These are phyloP conservation scores for Populus hybrid DNA, from an alignment of 441 rosid genomes.

Conservation along the genomic window DNA sequence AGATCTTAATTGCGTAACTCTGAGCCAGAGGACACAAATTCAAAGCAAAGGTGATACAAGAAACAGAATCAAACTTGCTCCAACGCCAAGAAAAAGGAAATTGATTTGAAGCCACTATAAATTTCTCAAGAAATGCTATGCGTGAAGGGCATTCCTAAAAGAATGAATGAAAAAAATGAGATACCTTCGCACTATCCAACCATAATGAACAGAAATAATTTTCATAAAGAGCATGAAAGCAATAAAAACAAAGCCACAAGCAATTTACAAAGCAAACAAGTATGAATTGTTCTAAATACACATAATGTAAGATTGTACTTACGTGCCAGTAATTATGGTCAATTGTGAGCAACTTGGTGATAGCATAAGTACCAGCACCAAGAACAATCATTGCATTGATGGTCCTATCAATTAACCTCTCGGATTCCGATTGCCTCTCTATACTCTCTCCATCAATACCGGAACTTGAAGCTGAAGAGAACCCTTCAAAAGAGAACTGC, in stretches of 20 bases:
- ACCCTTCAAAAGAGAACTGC: conserved; percentile 66
- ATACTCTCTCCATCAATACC: conserved; percentile 24
- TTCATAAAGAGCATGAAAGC: background rate
- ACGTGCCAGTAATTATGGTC: conserved; percentile 95
- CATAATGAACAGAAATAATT: background rate
- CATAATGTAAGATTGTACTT: conserved; percentile 24
- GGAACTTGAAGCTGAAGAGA: conserved; percentile 50
- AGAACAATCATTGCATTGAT: conserved; percentile 74
- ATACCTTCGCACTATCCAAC: background rate
- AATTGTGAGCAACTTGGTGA: conserved; percentile 84
- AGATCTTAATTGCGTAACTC: background rate
- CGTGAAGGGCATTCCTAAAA: background rate
- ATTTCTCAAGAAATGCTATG: background rate
- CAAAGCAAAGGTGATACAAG: background rate
- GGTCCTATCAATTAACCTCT: conserved; percentile 49
- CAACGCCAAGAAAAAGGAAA: background rate
- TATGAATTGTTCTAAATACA: background rate
- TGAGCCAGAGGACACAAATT: background rate
- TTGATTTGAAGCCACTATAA: background rate
- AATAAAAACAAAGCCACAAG: background rate
- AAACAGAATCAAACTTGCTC: background rate
- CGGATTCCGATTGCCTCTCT: conserved; percentile 32
- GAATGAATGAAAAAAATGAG: background rate
- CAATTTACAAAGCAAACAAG: background rate
- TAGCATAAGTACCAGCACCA: conserved; percentile 72